A percentile compares a stretch with the other conserved stretches of the same genome.
These are phyloP conservation scores for Diaporthe capsici DNA, from an alignment of 2,329 filamentous ascomycete genomes.

Conservation along the genomic window DNA sequence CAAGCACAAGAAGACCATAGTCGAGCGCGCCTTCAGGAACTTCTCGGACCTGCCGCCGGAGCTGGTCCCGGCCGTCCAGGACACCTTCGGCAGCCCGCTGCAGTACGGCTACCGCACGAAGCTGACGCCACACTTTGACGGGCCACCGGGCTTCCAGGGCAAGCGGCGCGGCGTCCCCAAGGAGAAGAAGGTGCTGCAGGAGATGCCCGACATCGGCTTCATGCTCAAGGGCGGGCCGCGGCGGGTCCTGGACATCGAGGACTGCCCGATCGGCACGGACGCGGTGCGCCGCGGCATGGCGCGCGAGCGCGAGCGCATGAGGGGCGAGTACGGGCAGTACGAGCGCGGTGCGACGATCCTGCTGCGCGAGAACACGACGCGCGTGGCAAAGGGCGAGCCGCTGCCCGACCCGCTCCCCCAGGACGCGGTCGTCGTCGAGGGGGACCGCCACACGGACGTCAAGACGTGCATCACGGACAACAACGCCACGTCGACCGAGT, in stretches of 20 bases:
- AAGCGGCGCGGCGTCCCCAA: constrained; percentile 66
- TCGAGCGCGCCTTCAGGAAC: constrained; percentile 92
- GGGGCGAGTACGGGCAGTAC: constrained; percentile 78
- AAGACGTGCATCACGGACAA: constrained; percentile 92
- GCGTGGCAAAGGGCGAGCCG: constrained; percentile 69
- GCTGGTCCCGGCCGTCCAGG: constrained; percentile 80
- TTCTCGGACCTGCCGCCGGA: constrained; percentile 87
- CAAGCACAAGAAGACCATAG: constrained; percentile 83
- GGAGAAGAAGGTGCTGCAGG: constrained; percentile 63
- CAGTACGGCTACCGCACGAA: constrained; percentile 97
- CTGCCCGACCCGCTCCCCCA: constrained; percentile 52
- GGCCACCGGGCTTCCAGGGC: constrained; percentile 70
- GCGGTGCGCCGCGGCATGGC: constrained; percentile 85
- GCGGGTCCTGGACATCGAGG: constrained; percentile 91
- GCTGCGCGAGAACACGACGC: constrained; percentile 85
- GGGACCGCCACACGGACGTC: constrained; percentile 76
- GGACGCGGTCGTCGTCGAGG: constrained; percentile 64
- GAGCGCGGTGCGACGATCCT: constrained; percentile 88
- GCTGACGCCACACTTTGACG: constrained; percentile 95
- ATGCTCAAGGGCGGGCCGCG: constrained; percentile 83
- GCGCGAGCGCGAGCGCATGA: constrained; percentile 83
- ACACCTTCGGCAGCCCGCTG: constrained; percentile 91
- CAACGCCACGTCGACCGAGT: constrained; percentile 87
- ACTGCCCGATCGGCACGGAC: constrained; percentile 94
- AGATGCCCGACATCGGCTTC: constrained; percentile 88